phyloP scores from a whole-genome alignment of 805 yeast genomes.

The Saccharomycopsis fermentans region DNA sequence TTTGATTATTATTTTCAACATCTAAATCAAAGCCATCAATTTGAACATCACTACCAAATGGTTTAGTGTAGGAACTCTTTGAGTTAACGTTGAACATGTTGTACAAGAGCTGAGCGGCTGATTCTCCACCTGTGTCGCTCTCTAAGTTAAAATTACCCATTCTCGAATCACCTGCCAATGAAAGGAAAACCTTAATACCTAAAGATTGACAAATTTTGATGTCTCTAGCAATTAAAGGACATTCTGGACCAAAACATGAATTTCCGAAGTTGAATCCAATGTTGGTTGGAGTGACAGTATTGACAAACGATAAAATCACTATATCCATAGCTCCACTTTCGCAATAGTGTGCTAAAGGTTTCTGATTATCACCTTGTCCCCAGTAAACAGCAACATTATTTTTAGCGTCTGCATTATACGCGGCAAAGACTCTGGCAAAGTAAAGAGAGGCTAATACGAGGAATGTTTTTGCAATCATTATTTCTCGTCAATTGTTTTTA shows the following conservation, averaged over 20 bases:
- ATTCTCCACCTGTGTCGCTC: slow-evolving; percentile 64
- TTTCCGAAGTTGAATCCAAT: slow-evolving; percentile 35
- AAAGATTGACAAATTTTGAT: slow-evolving; percentile 62
- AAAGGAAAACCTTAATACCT: slow-evolving; percentile 72
- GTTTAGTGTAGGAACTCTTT: slow-evolving; percentile 27
- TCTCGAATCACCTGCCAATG: slow-evolving; percentile 63
- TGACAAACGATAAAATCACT: slow-evolving; percentile 32
- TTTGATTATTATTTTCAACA: slow-evolving; percentile 26
- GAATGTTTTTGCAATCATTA: too few relatives aligned
- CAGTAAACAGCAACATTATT: slow-evolving; percentile 57
- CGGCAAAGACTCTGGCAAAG: slow-evolving; percentile 19
- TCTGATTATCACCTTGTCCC: slow-evolving; percentile 50
- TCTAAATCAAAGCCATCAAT: slow-evolving; percentile 19
- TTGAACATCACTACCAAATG: slow-evolving; percentile 10
- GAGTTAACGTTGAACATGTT: slow-evolving; percentile 38
- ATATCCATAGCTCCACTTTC: slow-evolving; percentile 14
- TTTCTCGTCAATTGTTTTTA: too few relatives aligned
- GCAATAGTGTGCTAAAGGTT: slow-evolving; percentile 10
- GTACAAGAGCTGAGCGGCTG: slow-evolving; percentile 51
- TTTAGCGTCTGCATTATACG: slow-evolving; percentile 27
- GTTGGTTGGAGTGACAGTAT: background rate
- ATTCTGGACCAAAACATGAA: slow-evolving; percentile 10
- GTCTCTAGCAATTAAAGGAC: slow-evolving; percentile 47
- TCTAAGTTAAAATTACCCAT: slow-evolving; percentile 72
- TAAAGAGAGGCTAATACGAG: too few relatives aligned